Evolutionary conservation across 371 early-diverging fungal species (phyloP).

Genomic region (Ordospora pajunii): DNA sequence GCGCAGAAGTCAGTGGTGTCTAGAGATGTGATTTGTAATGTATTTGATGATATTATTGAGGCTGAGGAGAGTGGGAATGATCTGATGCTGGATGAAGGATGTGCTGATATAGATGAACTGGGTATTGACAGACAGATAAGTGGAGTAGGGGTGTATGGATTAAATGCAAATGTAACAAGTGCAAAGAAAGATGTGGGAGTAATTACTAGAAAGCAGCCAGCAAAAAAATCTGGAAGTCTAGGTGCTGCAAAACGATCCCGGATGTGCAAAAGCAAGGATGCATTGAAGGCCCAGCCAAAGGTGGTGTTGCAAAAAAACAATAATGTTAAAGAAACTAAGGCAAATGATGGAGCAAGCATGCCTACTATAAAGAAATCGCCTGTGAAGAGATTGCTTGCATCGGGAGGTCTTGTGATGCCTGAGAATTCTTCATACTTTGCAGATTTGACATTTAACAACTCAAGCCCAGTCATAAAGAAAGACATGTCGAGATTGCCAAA

Average conservation of each 20-base stretch:
- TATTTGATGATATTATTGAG: background rate
- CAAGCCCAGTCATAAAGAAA: slow-evolving; percentile 39
- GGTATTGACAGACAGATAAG: no score
- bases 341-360: background rate
- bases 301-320: background rate
- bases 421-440: slow-evolving; percentile 41
- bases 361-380: background rate
- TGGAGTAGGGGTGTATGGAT: background rate
- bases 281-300: background rate
- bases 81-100: background rate
- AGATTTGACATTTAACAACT: slow-evolving; percentile 36
- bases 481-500: background rate
- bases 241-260: background rate
- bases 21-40: background rate
- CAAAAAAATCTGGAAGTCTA: background rate
- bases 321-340: background rate
- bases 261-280: background rate
- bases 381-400: background rate
- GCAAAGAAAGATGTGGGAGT: no score
- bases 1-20: background rate
- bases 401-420: background rate
- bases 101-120: background rate
- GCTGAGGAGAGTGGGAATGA: background rate
- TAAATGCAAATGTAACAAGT: no score
- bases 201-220: no score